A percentile compares a stretch with the other conserved stretches of the same genome.
Evolutionary conservation across 2,329 filamentous ascomycete genomes (phyloP).

Genomic region (Eutypa lata): DNA sequence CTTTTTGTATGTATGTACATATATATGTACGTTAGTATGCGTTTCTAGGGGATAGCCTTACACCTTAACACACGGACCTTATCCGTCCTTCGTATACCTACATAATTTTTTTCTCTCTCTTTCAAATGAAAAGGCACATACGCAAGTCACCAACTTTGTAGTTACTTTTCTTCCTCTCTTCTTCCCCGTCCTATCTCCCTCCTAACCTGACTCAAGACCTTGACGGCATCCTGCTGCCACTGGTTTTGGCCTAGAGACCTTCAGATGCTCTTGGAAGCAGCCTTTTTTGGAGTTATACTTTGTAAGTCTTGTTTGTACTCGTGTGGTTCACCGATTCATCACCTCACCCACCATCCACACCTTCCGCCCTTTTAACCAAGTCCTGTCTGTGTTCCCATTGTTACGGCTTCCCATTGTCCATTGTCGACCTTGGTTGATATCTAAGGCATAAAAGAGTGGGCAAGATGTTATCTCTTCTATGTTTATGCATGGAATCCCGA

Average conservation of each 20-base stretch:
- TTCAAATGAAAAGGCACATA: neutral
- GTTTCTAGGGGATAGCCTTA: too few species aligned
- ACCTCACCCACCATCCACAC: too few species aligned
- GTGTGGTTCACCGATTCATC: too few species aligned
- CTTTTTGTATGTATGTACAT: neutral
- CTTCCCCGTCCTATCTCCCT: conserved; percentile 8
- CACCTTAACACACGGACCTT: neutral
- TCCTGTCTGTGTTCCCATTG: too few species aligned
- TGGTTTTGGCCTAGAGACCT: conserved; percentile 18
- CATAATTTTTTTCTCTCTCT: neutral
- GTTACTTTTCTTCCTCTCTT: conserved; percentile 7
- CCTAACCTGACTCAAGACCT: conserved; percentile 13
- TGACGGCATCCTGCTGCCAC: conserved; percentile 16
- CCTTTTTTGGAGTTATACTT: conserved; percentile 16
- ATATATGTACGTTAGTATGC: too few species aligned
- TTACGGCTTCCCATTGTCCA: too few species aligned
- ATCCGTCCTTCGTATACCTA: neutral
- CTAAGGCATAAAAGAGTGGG: too few species aligned
- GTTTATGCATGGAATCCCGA: neutral
- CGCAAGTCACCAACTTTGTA: neutral
- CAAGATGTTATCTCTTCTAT: neutral
- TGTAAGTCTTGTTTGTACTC: conserved; percentile 12
- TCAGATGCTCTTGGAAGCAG: conserved; percentile 9
- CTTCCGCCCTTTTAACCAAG: too few species aligned
- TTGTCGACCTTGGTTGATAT: too few species aligned